phyloP scores from a whole-genome alignment of 1,284 basidiomycete species.

The Austroboletus niveus region DNA sequence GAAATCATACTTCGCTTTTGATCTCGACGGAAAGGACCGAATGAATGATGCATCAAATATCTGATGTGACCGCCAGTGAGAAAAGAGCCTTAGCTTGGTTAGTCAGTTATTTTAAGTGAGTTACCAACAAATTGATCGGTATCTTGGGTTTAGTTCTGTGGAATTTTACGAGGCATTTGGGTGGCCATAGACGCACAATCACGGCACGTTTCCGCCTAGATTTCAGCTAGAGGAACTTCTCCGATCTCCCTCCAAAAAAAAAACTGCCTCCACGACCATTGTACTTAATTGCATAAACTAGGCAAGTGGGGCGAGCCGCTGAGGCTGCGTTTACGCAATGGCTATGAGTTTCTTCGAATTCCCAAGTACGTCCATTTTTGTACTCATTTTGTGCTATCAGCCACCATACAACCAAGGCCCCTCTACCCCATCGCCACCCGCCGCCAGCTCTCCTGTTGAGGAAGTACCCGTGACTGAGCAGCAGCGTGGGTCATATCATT shows the following conservation, averaged over 20 bases:
- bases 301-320: slow-evolving; percentile 14
- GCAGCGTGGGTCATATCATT: background rate
- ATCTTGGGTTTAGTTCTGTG: background rate
- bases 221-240: background rate
- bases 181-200: background rate
- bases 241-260: background rate
- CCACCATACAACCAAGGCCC: background rate
- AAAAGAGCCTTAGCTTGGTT: slow-evolving; percentile 1
- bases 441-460: background rate
- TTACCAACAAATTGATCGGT: slow-evolving; percentile 1
- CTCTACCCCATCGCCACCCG: background rate
- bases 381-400: background rate
- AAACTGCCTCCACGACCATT: background rate
- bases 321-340: background rate
- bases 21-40: background rate
- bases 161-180: background rate
- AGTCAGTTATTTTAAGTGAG: slow-evolving; percentile 10
- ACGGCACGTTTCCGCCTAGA: background rate
- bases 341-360: slow-evolving; percentile 2
- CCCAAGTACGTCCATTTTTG: background rate
- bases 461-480: background rate
- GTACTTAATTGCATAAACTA: slow-evolving; percentile 1
- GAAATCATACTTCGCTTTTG: background rate
- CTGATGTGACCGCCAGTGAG: background rate
- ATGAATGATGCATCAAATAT: slow-evolving; percentile 1